A percentile compares a stretch with the other conserved stretches of the same genome.
Conservation (phyloP, 495 filamentous ascomycete genomes). For the Parathielavia hyrcaniae region DNA sequence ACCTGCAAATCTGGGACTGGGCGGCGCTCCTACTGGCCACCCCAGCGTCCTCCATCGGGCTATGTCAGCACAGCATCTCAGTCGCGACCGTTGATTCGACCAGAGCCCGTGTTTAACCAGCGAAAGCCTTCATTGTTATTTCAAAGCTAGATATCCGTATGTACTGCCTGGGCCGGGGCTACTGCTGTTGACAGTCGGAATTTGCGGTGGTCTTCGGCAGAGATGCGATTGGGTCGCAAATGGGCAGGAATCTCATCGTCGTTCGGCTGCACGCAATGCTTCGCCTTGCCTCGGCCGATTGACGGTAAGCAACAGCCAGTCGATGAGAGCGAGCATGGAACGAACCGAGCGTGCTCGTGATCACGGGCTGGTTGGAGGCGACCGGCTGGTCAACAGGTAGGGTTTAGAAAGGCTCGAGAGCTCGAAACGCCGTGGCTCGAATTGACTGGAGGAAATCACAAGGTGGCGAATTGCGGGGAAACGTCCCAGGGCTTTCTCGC, state of each 20-base stretch:
- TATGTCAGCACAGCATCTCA: constrained; percentile 31
- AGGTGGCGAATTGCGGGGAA: constrained; percentile 35
- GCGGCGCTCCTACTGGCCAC: constrained; percentile 18
- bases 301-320: constrained; percentile 16
- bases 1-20: constrained; percentile 1
- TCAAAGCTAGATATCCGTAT: too few species aligned
- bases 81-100: constrained; percentile 28
- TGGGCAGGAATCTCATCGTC: background rate
- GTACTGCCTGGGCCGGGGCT: too few species aligned
- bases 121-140: too few species aligned
- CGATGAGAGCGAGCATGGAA: constrained; percentile 20
- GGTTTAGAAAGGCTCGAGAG: constrained; percentile 11
- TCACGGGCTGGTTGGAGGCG: constrained; percentile 21
- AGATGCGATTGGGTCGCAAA: constrained; percentile 11
- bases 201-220: background rate
- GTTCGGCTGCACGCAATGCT: constrained; percentile 2
- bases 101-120: constrained; percentile 19
- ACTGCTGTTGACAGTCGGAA: constrained; percentile 1
- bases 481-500: constrained; percentile 19
- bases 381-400: too few species aligned
- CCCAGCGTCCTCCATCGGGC: constrained; percentile 20
- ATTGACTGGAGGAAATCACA: constrained; percentile 1
- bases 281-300: constrained; percentile 1
- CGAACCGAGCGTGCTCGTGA: constrained; percentile 23
- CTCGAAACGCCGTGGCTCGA: constrained; percentile 13